These are phyloP conservation scores for Kwoniella sp. DNA, from an alignment of 768 basidiomycete genomes.

Conservation along the genomic window DNA sequence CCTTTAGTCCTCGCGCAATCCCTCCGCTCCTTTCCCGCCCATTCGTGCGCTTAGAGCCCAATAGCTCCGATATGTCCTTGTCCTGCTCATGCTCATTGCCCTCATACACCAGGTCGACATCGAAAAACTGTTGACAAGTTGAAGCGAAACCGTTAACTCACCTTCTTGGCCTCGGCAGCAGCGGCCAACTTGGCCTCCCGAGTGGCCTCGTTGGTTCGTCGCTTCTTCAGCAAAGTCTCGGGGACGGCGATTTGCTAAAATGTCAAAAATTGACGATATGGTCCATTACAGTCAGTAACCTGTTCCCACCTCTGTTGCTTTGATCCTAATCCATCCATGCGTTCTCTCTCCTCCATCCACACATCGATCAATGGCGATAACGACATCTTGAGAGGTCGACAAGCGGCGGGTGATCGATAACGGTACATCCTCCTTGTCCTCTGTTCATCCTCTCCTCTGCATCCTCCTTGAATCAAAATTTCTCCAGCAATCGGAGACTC, in stretches of 20 bases:
- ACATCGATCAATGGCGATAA: not conserved
- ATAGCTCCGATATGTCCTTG: too few species aligned
- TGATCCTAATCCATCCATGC: not conserved
- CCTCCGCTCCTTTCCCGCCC: too few species aligned
- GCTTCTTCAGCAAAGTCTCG: constrained; percentile 99
- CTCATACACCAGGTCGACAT: not conserved
- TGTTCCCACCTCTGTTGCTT: constrained; percentile 16
- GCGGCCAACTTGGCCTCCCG: constrained; percentile 88
- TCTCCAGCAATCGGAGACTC: constrained; percentile 25
- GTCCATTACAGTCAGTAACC: constrained; percentile 3
- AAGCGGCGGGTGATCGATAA: too few species aligned
- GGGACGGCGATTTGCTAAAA: constrained; percentile 84
- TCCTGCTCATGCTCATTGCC: not conserved
- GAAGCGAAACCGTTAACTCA: constrained; percentile 57
- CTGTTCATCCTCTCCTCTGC: constrained; percentile 2
- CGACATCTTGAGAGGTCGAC: not conserved
- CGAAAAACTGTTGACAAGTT: not conserved
- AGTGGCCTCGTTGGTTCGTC: constrained; percentile 95
- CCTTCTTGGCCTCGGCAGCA: constrained; percentile 83
- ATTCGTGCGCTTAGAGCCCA: too few species aligned
- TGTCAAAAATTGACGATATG: not conserved
- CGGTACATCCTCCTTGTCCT: not conserved
- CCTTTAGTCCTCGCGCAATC: not conserved
- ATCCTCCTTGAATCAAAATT: constrained; percentile 1
- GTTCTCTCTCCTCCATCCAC: not conserved